Conservation (phyloP, 2,329 filamentous ascomycete genomes). For the Ophiostoma ips region DNA sequence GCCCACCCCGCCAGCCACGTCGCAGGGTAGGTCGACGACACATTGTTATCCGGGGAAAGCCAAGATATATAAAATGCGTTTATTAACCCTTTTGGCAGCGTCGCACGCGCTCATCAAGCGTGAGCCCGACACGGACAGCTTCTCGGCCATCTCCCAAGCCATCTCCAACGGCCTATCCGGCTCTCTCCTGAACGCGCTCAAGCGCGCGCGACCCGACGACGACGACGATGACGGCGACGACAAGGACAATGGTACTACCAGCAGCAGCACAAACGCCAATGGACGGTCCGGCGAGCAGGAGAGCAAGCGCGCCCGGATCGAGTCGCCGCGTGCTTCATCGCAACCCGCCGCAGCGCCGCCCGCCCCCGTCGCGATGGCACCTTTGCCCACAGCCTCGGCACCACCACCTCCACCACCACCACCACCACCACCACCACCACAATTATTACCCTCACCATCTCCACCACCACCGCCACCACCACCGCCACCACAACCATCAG, state of each 20-base stretch:
- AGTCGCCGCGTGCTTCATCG: not conserved
- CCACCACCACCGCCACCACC: not conserved
- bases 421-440: too few relatives aligned
- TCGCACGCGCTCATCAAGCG: not conserved
- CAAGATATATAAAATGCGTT: too few relatives aligned
- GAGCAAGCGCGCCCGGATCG: constrained; percentile 17
- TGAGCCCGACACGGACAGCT: not conserved
- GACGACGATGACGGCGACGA: too few relatives aligned
- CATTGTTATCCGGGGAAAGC: too few relatives aligned
- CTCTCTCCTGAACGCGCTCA: constrained; percentile 12
- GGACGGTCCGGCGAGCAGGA: not conserved
- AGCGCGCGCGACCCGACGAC: constrained; percentile 16
- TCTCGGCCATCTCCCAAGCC: not conserved
- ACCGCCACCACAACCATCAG: not conserved
- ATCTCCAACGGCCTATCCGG: constrained; percentile 6
- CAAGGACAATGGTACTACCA: not conserved
- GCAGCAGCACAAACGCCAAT: too few relatives aligned
- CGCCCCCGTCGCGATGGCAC: not conserved
- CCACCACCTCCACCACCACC: not conserved
- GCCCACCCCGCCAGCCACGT: not conserved
- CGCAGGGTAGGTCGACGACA: not conserved
- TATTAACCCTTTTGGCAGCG: not conserved
- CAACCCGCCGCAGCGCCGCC: not conserved
- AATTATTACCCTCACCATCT: not conserved
- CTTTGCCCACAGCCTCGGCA: not conserved